Evolutionary conservation across 2,329 filamentous ascomycete genomes (phyloP).

Genomic region (Diatrype stigma): DNA sequence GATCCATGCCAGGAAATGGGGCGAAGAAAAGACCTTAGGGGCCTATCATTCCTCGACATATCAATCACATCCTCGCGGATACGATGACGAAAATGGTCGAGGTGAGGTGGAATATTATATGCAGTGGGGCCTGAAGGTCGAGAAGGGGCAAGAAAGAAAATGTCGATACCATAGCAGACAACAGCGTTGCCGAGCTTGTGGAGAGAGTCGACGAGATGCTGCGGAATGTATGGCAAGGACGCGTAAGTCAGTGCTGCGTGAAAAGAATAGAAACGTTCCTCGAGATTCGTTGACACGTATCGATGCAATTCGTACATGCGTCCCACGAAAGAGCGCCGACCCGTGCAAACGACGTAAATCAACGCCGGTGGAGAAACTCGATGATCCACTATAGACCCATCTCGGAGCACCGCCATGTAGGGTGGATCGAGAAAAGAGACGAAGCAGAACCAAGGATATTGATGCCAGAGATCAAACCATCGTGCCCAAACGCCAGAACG

Average conservation of each 20-base stretch:
- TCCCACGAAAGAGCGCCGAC: background rate
- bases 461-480: constrained; percentile 23
- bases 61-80: too few species aligned
- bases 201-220: constrained; percentile 17
- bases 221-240: constrained; percentile 12
- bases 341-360: background rate
- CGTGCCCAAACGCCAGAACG: constrained; percentile 30
- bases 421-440: constrained; percentile 17
- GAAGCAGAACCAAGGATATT: constrained; percentile 25
- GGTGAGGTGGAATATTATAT: too few species aligned
- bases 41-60: background rate
- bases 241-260: constrained; percentile 12
- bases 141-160: background rate
- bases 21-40: background rate
- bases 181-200: background rate
- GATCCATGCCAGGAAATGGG: background rate
- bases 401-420: constrained; percentile 8
- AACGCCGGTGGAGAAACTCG: constrained; percentile 5
- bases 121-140: too few species aligned
- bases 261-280: constrained; percentile 17
- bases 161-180: background rate
- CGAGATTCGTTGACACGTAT: background rate
- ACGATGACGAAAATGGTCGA: background rate
- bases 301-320: background rate
- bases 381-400: constrained; percentile 11